phyloP scores from a whole-genome alignment of 2,329 filamentous ascomycete species.

The Fusarium secorum region DNA sequence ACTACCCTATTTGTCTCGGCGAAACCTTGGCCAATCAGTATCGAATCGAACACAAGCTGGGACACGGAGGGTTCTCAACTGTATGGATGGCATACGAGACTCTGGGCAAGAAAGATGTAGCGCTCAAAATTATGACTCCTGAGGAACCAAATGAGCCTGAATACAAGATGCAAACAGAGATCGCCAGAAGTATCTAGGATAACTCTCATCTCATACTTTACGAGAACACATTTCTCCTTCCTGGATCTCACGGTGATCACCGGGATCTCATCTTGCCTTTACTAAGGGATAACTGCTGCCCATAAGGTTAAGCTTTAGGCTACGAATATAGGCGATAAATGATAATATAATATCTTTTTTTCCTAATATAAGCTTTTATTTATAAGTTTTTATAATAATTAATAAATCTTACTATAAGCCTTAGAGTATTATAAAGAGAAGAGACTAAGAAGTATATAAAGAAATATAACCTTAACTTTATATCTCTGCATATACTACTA shows the following conservation, averaged over 20 bases:
- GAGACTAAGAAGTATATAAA: no score
- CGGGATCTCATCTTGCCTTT: no score
- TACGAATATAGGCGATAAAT: no score
- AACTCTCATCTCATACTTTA: background rate
- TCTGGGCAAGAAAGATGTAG: background rate
- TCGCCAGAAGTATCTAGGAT: background rate
- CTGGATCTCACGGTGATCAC: rapidly evolving
- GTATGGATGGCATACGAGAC: background rate
- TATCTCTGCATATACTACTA: no score
- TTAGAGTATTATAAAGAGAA: no score
- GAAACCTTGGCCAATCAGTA: background rate
- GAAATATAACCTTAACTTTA: background rate
- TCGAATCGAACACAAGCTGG: background rate
- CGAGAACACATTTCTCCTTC: background rate
- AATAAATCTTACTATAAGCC: no score
- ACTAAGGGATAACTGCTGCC: no score
- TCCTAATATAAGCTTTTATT: no score
- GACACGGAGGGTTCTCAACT: background rate
- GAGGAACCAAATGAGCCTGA: background rate
- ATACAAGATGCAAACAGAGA: background rate
- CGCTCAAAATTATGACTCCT: background rate
- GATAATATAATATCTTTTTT: no score
- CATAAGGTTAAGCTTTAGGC: no score
- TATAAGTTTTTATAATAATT: no score
- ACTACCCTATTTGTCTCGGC: background rate